These are phyloP conservation scores for Wickerhamiella azymoides DNA, from an alignment of 805 yeast genomes.

Conservation along the genomic window DNA sequence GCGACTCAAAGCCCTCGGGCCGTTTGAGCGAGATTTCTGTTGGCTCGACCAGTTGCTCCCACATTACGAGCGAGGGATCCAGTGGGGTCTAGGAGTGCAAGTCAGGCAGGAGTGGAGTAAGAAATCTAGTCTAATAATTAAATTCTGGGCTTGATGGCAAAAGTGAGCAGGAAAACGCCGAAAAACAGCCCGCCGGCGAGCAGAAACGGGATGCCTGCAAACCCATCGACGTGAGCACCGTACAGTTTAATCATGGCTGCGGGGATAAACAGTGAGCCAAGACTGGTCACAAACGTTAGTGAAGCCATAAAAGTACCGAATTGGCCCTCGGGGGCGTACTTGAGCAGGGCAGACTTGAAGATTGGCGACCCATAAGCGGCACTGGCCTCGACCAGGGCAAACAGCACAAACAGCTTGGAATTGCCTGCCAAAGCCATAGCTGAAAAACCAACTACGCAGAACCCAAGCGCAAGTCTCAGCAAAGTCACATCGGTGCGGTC, in stretches of 20 bases:
- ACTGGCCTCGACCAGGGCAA: constrained; percentile 20
- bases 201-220: constrained; percentile 17
- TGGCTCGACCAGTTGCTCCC: constrained; percentile 4
- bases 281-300: constrained; percentile 13
- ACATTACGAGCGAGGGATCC: neutral
- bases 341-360: constrained; percentile 21
- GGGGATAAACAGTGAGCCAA: constrained; percentile 13
- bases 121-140: neutral
- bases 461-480: constrained; percentile 17
- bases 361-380: constrained; percentile 21
- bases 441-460: constrained; percentile 18
- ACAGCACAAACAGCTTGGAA: constrained; percentile 15
- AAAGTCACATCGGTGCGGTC: constrained; percentile 17
- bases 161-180: constrained; percentile 9
- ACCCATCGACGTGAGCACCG: constrained; percentile 13
- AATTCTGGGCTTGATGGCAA: constrained; percentile 1
- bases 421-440: constrained; percentile 17
- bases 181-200: constrained; percentile 10
- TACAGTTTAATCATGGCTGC: constrained; percentile 16
- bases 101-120: neutral
- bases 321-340: constrained; percentile 20
- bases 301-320: constrained; percentile 24
- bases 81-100: too few relatives aligned
- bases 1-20: constrained; percentile 3
- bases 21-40: neutral